Evolutionary conservation across 306 rosid species (phyloP).

Genomic region (Vachellia collinsii): DNA sequence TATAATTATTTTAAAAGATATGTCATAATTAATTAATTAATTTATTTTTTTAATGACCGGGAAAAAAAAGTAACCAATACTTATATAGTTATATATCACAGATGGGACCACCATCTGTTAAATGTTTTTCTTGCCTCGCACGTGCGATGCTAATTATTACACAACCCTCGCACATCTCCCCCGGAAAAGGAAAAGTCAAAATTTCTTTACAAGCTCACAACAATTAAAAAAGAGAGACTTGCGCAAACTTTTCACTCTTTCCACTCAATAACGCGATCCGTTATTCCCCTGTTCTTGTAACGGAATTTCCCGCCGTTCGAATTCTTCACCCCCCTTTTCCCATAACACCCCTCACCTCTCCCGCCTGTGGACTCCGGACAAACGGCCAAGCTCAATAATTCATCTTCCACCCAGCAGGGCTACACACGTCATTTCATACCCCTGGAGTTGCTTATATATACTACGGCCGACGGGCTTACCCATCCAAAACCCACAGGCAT

Average conservation of each 20-base stretch:
- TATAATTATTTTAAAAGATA: no score
- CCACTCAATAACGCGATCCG: conserved; percentile 77
- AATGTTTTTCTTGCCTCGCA: conserved; percentile 46
- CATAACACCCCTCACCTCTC: conserved; percentile 33
- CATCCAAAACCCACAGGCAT: conserved; percentile 12
- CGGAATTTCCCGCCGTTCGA: conserved; percentile 54
- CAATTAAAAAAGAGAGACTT: not conserved
- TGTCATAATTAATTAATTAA: no score
- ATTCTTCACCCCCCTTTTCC: not conserved
- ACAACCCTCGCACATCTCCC: conserved; percentile 33
- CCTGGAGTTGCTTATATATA: conserved; percentile 41
- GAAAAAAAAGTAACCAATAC: not conserved
- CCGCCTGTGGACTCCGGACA: not conserved
- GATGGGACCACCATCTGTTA: not conserved
- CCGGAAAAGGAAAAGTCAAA: conserved; percentile 46
- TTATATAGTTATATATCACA: not conserved
- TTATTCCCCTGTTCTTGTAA: conserved; percentile 52
- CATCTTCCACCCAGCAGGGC: conserved; percentile 32
- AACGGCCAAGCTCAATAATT: not conserved
- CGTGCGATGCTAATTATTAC: conserved; percentile 84
- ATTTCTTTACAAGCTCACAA: conserved; percentile 31
- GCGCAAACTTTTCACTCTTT: conserved; percentile 38
- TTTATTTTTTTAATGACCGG: no score
- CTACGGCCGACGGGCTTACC: conserved; percentile 35
- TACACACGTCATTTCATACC: conserved; percentile 25